These are phyloP conservation scores for Acanthamoeba sp. DNA, from an alignment of 208 protist species.

Conservation along the genomic window DNA sequence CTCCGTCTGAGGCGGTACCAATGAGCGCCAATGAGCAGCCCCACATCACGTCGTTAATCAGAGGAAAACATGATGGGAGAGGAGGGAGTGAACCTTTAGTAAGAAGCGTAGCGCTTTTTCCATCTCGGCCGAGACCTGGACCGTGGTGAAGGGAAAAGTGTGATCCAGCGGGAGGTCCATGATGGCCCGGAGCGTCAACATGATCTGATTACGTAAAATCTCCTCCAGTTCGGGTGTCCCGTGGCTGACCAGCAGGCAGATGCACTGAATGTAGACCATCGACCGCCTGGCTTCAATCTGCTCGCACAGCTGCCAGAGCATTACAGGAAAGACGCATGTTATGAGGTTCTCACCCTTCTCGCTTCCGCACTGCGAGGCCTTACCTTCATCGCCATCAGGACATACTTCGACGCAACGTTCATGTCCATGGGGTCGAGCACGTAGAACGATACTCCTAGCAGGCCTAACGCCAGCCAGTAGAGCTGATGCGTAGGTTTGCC, in stretches of 20 bases:
- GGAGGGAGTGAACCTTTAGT: not conserved
- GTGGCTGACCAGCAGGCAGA: not conserved
- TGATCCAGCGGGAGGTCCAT: constrained; percentile 12
- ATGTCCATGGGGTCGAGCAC: constrained; percentile 1
- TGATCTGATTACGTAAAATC: not conserved
- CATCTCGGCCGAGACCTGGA: not conserved
- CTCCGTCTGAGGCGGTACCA: not conserved
- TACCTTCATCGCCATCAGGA: constrained; percentile 26
- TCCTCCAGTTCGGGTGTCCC: not conserved
- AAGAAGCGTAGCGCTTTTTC: not conserved
- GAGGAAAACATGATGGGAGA: not conserved
- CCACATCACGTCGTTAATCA: not conserved
- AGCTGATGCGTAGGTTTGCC: not conserved
- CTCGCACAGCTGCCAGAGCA: not conserved
- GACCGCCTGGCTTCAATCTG: not conserved
- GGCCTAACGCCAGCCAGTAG: not conserved
- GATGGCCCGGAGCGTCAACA: not conserved
- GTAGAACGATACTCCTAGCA: not conserved
- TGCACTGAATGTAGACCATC: constrained; percentile 25
- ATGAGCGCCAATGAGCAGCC: no score
- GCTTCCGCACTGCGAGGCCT: no score
- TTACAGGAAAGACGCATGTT: not conserved
- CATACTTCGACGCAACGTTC: not conserved
- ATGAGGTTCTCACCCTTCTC: no score
- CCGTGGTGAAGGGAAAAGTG: not conserved